Evolutionary conservation across 495 filamentous ascomycete species (phyloP), one percentile per base, ranked within the genome.

Genomic region (Parathielavia hyrcaniae): DNA sequence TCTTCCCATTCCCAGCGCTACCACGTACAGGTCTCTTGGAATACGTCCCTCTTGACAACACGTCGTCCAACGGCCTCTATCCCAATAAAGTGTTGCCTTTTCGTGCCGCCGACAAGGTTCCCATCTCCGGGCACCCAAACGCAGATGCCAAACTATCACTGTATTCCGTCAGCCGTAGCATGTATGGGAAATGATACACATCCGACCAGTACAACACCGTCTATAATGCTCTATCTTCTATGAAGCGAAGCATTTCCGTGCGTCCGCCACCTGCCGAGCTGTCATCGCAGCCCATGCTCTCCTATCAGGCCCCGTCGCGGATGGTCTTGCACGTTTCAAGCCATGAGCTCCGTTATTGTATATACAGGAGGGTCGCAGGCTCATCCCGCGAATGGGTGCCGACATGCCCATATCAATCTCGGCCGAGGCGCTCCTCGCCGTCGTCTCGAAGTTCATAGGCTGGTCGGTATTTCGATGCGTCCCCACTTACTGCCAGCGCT

Each of bases 401-500:
- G n/a, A 17, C n/a, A 5, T 2, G 12, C 6, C 40, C 12, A 32
- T 48, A 60, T 60, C 57, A 57, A 73, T 90, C 84, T 53, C 93
- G 79, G 13, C 93, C 93, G 23, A 95, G 71, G 43, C 93, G 80
- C 73, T 98, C 93, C 65, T 89, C 88, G 35, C 85, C 74, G 69
- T 97, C 93, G 55, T 90, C 83, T 43, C 83, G 79, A 55, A 97
- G 73, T 67, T 95, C 87, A 70, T 93, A 97, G 5, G 93, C 93
- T 9, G 93, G 93, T 35, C 86, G 70, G 67, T 87, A 96, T 16
- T 68, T 72, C 44, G 66, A 66, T 13, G 61, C 66, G 2, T 68
- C 70, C 2, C 23, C 70, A 13, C 70, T 69, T 12, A 78, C 66
- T 58, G 74, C 79, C 60, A 97, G 73, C 41, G 76, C 82, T 14